phyloP scores from a whole-genome alignment of 129 eudicot genomes.

The Escallonia herrerae region DNA sequence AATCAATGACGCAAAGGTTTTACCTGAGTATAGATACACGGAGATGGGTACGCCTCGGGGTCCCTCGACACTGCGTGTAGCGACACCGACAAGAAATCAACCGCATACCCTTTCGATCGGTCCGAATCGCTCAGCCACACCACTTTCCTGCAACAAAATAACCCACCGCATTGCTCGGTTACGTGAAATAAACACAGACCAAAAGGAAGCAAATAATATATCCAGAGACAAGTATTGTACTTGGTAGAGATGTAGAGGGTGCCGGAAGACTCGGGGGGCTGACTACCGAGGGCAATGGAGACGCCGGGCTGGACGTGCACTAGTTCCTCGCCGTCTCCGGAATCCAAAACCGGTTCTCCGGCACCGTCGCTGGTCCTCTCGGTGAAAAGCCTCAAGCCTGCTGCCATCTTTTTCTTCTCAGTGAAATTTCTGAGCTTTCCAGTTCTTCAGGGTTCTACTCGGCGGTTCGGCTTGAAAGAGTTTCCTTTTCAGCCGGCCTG shows the following conservation, averaged over 20 bases:
- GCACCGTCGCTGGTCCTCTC: constrained; percentile 47
- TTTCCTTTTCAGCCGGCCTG: too few relatives aligned
- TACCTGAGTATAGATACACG: constrained; percentile 88
- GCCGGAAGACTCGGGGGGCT: constrained; percentile 56
- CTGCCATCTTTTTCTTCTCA: constrained; percentile 24
- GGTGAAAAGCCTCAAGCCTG: constrained; percentile 46
- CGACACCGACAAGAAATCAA: constrained; percentile 67
- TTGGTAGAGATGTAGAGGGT: constrained; percentile 79
- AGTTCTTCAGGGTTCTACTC: too few relatives aligned
- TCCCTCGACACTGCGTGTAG: constrained; percentile 88
- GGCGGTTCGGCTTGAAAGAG: too few relatives aligned
- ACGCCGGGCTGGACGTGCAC: constrained; percentile 61
- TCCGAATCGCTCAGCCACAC: constrained; percentile 88
- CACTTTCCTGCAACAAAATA: constrained; percentile 38
- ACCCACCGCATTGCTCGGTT: neutral
- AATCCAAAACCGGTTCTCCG: constrained; percentile 50
- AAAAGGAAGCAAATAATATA: neutral
- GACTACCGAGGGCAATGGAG: constrained; percentile 69
- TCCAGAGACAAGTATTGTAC: constrained; percentile 19
- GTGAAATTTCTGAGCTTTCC: too few relatives aligned
- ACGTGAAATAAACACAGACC: neutral
- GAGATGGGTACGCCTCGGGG: constrained; percentile 71
- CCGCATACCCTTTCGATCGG: constrained; percentile 63
- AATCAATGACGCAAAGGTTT: too few relatives aligned
- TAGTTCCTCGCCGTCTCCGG: constrained; percentile 54